These are phyloP conservation scores for Yarrowia alimentaria DNA, from an alignment of 805 yeast species.

Conservation along the genomic window DNA sequence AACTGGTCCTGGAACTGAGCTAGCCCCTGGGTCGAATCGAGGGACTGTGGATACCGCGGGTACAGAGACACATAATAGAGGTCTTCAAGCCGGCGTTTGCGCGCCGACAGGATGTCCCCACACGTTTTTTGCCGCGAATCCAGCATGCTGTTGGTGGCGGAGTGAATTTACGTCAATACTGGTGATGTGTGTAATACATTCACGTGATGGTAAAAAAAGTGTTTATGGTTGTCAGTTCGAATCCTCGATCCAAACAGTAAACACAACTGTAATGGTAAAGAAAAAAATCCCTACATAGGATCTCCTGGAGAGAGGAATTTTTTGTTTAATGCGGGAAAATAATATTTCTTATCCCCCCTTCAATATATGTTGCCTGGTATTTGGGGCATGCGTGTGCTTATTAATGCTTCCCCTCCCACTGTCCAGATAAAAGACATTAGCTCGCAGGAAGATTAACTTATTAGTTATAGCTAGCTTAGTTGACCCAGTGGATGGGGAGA, in stretches of 20 bases:
- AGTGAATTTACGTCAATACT: conserved; percentile 6
- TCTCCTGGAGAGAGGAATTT: too few relatives aligned
- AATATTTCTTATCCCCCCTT: too few relatives aligned
- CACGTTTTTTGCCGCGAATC: conserved; percentile 26
- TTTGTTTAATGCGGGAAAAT: too few relatives aligned
- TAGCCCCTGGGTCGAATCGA: conserved; percentile 38
- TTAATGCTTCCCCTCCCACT: neutral
- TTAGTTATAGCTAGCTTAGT: too few relatives aligned
- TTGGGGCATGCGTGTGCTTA: neutral
- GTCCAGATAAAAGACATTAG: conserved; percentile 2
- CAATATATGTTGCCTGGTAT: too few relatives aligned
- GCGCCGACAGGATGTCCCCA: conserved; percentile 29
- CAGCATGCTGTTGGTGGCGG: conserved; percentile 20
- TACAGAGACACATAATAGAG: conserved; percentile 57
- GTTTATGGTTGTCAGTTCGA: neutral
- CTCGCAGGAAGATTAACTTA: too few relatives aligned
- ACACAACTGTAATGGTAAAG: too few relatives aligned
- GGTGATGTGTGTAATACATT: conserved; percentile 21
- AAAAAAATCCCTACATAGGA: too few relatives aligned
- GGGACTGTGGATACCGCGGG: conserved; percentile 49
- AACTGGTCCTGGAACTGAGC: conserved; percentile 41
- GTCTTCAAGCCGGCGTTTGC: conserved; percentile 61
- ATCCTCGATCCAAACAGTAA: too few relatives aligned
- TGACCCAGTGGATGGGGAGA: conserved; percentile 17
- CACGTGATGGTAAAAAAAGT: conserved; percentile 21